phyloP scores from a whole-genome alignment of 495 filamentous ascomycete genomes.

The Aspergillus taichungensis region DNA sequence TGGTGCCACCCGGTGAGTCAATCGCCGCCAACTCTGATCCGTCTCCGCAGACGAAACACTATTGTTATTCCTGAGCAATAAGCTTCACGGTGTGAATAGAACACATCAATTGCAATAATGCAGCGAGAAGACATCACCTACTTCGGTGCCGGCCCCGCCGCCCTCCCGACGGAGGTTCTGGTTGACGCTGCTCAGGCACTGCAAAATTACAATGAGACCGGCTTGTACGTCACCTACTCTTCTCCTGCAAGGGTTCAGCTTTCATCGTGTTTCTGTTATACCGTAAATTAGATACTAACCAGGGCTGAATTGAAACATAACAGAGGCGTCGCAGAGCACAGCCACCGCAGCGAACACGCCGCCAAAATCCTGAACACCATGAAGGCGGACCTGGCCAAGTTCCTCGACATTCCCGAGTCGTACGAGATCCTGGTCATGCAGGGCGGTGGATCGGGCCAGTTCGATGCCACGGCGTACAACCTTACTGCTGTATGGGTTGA shows the following conservation, averaged over 20 bases:
- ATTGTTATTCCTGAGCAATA: no score
- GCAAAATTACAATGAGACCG: conserved; percentile 72
- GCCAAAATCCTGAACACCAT: conserved; percentile 56
- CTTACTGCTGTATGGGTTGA: conserved; percentile 75
- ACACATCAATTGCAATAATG: conserved; percentile 8
- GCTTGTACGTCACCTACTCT: conserved; percentile 49
- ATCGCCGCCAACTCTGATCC: no score
- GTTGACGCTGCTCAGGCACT: conserved; percentile 64
- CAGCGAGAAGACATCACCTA: conserved; percentile 57
- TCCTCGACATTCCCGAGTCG: conserved; percentile 65
- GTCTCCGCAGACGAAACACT: no score
- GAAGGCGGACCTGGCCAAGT: conserved; percentile 54
- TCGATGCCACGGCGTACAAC: conserved; percentile 75
- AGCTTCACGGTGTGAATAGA: not conserved
- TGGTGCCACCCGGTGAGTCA: no score
- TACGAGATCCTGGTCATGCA: conserved; percentile 80
- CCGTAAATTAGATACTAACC: no score
- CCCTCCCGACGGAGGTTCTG: conserved; percentile 70
- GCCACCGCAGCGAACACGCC: conserved; percentile 76
- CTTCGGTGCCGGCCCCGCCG: conserved; percentile 82
- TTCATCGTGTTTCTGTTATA: not conserved
- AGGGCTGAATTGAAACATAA: no score
- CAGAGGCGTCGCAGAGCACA: conserved; percentile 62
- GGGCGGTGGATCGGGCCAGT: conserved; percentile 72
- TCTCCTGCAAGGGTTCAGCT: not conserved